Conservation (phyloP, 306 rosid genomes). For the Betula pendula region DNA sequence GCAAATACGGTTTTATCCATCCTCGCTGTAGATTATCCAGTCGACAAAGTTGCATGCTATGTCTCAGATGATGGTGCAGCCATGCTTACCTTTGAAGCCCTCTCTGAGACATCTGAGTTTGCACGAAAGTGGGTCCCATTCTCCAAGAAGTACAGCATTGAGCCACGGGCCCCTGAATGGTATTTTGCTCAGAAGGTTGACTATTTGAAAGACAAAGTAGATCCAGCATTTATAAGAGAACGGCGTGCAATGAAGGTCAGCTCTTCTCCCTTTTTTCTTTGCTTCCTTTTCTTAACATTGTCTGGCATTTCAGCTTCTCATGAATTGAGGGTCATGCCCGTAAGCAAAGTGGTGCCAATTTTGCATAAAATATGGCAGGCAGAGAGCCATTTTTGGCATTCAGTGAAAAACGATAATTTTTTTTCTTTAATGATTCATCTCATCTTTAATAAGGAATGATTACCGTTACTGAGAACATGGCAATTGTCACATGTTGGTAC, state of each 20-base stretch:
- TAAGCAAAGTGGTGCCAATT: neutral
- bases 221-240: slow-evolving; percentile 70
- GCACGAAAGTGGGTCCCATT: slow-evolving; percentile 99
- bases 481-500: slow-evolving; percentile 22
- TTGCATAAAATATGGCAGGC: slow-evolving; percentile 1
- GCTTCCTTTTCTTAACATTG: neutral
- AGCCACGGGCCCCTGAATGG: slow-evolving; percentile 97
- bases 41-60: slow-evolving; percentile 85
- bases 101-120: slow-evolving; percentile 91
- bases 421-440: neutral
- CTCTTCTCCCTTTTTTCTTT: neutral
- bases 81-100: slow-evolving; percentile 94
- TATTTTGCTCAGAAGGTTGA: slow-evolving; percentile 81
- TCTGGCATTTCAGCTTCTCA: neutral
- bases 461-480: neutral
- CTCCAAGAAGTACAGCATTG: slow-evolving; percentile 74
- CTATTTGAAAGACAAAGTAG: slow-evolving; percentile 79
- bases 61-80: slow-evolving; percentile 98
- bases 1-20: slow-evolving; percentile 91
- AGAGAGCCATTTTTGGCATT: neutral
- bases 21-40: slow-evolving; percentile 88
- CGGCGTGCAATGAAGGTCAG: slow-evolving; percentile 89
- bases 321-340: neutral
- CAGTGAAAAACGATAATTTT: neutral
- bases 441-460: neutral